Base-by-base conservation (phyloP, 2,329 filamentous ascomycete species). In the Orbilia javanica region DNA sequence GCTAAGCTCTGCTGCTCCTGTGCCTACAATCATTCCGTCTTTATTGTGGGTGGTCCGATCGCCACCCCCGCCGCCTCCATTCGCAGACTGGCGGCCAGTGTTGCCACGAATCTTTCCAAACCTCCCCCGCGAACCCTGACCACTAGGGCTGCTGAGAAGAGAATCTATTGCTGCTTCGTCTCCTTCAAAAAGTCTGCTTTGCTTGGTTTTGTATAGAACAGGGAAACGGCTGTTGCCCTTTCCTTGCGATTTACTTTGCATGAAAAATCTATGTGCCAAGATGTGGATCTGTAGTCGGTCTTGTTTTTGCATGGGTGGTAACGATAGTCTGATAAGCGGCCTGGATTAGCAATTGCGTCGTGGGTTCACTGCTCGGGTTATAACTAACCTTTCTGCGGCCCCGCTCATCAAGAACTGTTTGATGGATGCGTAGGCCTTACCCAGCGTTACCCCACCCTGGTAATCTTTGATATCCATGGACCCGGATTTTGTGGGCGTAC, bases 11-110 rank as follows among this genome's bases (percentile, higher is more conserved):
- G 94, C 92, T 1, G 95, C 94, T 57, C 90, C 89, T 1, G 89
- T 93, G 57, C 95, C 96, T 1, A 98, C 94, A 29, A 97, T 86
- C 80, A 98, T 94, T 18, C 96, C 96, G 82, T 98, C 92, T 78
- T 88, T 93, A 1, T 87, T 93, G 1, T 87, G 87, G 11, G 88
- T 87, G 8, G 84, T 84, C 44, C 84, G 46, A 10, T 50, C 46
- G 20, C 84, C 27, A 36, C 20, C n/a, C n/a, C n/a, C 42, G 39
- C 66, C 83, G 82, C 82, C 83, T 79, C 83, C 82, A 79, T 81
- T 68, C 60, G 82, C 82, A 25, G 80, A 80, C 70, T 84, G 82
- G 48, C 79, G 73, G 81, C 83, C 81, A 80, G 83, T 83, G 79
- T 87, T 53, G 83, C 80, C 57, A 81, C 81, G 60, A 80, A 81